phyloP scores from a whole-genome alignment of 75 land plant species.

The Selaginella tamariscina region DNA sequence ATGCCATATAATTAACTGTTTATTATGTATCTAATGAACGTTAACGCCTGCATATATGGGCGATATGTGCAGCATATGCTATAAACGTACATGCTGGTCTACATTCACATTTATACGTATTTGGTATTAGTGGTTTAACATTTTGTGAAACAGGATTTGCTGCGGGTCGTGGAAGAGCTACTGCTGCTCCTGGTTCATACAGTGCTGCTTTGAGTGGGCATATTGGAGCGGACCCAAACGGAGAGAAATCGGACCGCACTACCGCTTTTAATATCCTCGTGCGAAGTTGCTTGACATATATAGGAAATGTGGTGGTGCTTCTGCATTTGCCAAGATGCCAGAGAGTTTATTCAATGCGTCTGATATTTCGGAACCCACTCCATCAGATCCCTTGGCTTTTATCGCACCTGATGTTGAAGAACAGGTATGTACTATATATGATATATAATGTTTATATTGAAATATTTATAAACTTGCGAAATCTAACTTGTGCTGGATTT shows the following conservation, averaged over 20 bases:
- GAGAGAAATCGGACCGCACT: neutral
- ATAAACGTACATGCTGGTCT: no score
- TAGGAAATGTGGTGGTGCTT: neutral
- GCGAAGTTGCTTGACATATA: neutral
- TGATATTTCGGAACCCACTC: constrained; percentile 31
- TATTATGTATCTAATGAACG: no score
- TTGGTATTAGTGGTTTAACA: no score
- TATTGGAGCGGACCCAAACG: neutral
- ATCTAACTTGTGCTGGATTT: neutral
- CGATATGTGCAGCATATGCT: no score
- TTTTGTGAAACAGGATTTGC: no score
- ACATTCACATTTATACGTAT: no score
- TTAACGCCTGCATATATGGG: no score
- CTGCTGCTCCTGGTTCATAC: constrained; percentile 16
- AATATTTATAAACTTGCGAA: neutral
- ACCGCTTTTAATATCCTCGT: neutral
- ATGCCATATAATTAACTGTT: no score
- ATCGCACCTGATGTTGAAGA: constrained; percentile 68
- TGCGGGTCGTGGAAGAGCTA: constrained; percentile 48
- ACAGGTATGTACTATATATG: constrained; percentile 39
- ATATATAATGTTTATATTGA: no score
- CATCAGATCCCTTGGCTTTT: constrained; percentile 74
- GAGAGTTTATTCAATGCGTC: constrained; percentile 40
- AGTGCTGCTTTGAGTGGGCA: neutral
- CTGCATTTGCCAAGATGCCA: constrained; percentile 15